phyloP scores from a whole-genome alignment of 1,284 basidiomycete genomes.

The Termitomyces sp. region DNA sequence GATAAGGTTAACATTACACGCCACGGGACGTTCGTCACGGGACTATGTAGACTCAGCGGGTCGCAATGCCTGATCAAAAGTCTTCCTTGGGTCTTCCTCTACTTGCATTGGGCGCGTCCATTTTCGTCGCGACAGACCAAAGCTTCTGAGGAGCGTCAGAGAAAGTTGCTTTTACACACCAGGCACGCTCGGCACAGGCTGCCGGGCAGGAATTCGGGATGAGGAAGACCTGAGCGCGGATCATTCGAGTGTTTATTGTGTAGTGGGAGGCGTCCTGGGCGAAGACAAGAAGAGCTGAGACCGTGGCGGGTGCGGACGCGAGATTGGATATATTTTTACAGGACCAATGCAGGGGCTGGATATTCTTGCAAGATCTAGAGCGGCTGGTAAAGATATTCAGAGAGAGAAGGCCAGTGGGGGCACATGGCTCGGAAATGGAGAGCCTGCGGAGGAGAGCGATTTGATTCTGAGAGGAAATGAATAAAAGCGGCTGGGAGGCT shows the following conservation, averaged over 20 bases:
- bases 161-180: constrained; percentile 48
- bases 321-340: background rate
- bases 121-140: too few species aligned
- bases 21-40: too few species aligned
- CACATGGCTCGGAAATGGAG: background rate
- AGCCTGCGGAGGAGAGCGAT: background rate
- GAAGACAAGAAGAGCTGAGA: too few species aligned
- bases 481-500: background rate
- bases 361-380: background rate
- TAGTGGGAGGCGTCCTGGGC: background rate
- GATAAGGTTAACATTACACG: constrained; percentile 49
- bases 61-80: too few species aligned
- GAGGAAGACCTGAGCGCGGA: constrained; percentile 45
- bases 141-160: too few species aligned
- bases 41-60: too few species aligned
- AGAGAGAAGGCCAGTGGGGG: background rate
- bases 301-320: background rate
- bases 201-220: constrained; percentile 75
- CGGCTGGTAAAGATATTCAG: background rate
- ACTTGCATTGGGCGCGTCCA: too few species aligned
- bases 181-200: constrained; percentile 41
- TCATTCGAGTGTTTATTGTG: background rate
- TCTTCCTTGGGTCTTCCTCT: too few species aligned
- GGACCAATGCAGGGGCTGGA: background rate
- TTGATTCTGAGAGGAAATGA: constrained; percentile 1